Evolutionary conservation across 495 filamentous ascomycete species (phyloP).

Genomic region (Aspergillus biplanus): DNA sequence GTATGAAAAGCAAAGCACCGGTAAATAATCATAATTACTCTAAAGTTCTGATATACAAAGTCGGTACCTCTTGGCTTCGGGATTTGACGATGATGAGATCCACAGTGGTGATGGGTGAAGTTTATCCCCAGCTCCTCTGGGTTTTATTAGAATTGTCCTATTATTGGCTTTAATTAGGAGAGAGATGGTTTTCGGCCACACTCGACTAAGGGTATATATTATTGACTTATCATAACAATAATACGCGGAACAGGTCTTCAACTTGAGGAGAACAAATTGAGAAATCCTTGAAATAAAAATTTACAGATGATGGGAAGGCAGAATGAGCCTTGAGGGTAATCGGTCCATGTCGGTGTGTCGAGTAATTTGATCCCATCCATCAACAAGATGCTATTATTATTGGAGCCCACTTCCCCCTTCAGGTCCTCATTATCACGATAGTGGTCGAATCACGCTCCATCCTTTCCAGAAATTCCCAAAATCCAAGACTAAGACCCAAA

Average conservation of each 20-base stretch:
- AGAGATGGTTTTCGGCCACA: too few relatives aligned
- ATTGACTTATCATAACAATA: too few relatives aligned
- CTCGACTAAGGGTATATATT: too few relatives aligned
- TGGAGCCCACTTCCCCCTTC: constrained; percentile 18
- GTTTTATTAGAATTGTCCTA: neutral
- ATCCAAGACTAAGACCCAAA: constrained; percentile 3
- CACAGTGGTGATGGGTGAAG: constrained; percentile 2
- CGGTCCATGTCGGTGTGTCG: neutral
- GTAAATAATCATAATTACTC: neutral
- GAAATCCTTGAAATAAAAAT: neutral
- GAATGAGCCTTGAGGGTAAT: neutral
- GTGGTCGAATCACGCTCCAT: constrained; percentile 18
- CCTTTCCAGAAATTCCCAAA: constrained; percentile 12
- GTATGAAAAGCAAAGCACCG: too few relatives aligned
- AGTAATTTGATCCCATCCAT: constrained; percentile 5
- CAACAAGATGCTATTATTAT: constrained; percentile 13
- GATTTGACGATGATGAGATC: neutral
- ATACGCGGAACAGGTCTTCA: too few relatives aligned
- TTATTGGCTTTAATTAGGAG: too few relatives aligned
- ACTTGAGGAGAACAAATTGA: too few relatives aligned
- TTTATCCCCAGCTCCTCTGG: neutral
- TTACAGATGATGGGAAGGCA: neutral
- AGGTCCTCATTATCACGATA: constrained; percentile 16
- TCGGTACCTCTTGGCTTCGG: constrained; percentile 2
- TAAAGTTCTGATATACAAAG: neutral